Base-by-base conservation (phyloP, 768 basidiomycete genomes). In the Leucosporidium creatinivorum region DNA sequence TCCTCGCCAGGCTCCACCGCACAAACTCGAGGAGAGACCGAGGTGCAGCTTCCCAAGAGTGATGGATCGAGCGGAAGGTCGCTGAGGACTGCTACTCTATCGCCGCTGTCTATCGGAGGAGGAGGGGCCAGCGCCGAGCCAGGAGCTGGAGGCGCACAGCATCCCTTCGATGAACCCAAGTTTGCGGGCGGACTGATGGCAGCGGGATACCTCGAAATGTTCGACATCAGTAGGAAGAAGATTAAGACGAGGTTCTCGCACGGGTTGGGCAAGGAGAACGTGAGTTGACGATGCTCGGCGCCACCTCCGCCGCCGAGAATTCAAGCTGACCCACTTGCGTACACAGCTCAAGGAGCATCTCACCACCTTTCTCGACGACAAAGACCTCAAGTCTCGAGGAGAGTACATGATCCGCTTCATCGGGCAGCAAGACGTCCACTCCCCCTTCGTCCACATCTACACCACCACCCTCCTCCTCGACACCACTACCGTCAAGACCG, bases 371-470 rank as follows among this genome's bases (percentile, higher is more conserved):
- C 58, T 71, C 18, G 67, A 68, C 26, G 7, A 55, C 33, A 62
- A 62, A 23, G 31, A 26, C 7, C 39, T 68, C 17, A 62, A 59
- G 44, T 18, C 57, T 26, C 52, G 49, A 10, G 70, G 70, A 1
- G 64, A 60, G 23, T 64, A 62, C 63, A 71, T 71, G 70, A 28
- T 71, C 18, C 60, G 70, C 25, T 71, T 71, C 54, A 33, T 62
- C 1, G 70, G 70, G 0, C 47, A 1, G 6, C 64, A 21, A 66
- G 67, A 71, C 6, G 52, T 64, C 1, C 64, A 66, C 58, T 68
- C 66, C 4, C 70, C 70, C 8, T 71, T 50, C 36, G 61, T 63
- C 10, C 33, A 62, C 23, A 21, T 71, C 23, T 71, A 50, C 48
- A 44, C 55, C 21, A 71, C 50, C 6, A 39, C 61, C 5, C 44